Conservation (phyloP, 176 grass and related monocot species). For the Pharus latifolius region DNA sequence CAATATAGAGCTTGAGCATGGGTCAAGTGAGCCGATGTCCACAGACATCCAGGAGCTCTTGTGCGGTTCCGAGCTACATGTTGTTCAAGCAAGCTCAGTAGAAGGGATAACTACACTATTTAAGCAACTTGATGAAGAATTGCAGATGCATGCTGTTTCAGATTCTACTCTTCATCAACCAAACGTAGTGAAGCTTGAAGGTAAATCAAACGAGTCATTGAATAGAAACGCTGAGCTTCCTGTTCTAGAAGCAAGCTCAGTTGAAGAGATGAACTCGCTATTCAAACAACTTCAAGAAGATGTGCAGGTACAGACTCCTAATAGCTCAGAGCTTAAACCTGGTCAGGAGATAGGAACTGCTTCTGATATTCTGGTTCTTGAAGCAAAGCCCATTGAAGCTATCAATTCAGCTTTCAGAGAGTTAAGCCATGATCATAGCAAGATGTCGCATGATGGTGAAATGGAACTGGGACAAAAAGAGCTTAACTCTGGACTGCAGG, state of each 20-base stretch:
- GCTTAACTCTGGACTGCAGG: background rate
- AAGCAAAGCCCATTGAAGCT: constrained; percentile 1
- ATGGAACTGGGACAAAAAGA: background rate
- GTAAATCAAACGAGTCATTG: background rate
- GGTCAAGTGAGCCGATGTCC: background rate
- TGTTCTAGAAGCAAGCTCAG: constrained; percentile 15
- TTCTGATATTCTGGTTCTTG: constrained; percentile 9
- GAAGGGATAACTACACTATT: background rate
- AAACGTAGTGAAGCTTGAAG: background rate
- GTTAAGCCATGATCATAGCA: background rate
- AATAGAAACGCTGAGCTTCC: background rate
- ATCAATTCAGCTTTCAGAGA: background rate
- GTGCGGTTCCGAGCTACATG: background rate
- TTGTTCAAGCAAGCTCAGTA: background rate
- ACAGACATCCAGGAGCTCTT: no score
- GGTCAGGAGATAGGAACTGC: background rate
- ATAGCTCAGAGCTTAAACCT: background rate
- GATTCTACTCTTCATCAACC: background rate
- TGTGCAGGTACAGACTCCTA: background rate
- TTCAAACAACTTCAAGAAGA: constrained; percentile 9
- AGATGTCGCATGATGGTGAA: background rate
- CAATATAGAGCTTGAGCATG: background rate
- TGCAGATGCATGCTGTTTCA: background rate
- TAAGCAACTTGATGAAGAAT: background rate
- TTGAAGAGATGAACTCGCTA: background rate